phyloP scores from a whole-genome alignment of 805 yeast species.

The Debaryomyces hansenii region DNA sequence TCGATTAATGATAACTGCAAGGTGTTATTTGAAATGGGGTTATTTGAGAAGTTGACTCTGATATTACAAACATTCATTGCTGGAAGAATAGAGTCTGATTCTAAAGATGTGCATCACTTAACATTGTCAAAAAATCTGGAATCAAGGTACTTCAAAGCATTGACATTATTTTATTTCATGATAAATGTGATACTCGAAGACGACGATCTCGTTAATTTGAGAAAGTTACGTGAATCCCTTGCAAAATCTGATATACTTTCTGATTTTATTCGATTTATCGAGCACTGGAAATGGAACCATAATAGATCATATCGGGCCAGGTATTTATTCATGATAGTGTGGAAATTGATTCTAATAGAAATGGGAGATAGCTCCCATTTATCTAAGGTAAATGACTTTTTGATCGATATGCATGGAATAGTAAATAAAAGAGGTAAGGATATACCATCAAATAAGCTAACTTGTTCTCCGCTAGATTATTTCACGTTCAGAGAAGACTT shows the following conservation, averaged over 20 bases:
- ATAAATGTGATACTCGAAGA: slow-evolving; percentile 22
- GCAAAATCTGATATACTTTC: slow-evolving; percentile 40
- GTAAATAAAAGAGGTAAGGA: slow-evolving; percentile 21
- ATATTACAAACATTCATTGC: background rate
- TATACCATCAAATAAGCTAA: slow-evolving; percentile 26
- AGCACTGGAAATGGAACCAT: slow-evolving; percentile 64
- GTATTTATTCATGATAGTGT: slow-evolving; percentile 52
- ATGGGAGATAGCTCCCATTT: slow-evolving; percentile 58
- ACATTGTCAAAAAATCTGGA: background rate
- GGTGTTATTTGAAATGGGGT: slow-evolving; percentile 1
- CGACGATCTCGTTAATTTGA: slow-evolving; percentile 4
- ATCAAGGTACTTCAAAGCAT: slow-evolving; percentile 22
- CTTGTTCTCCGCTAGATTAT: slow-evolving; percentile 83
- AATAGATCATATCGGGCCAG: slow-evolving; percentile 47
- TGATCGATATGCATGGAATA: slow-evolving; percentile 42
- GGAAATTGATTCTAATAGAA: slow-evolving; percentile 55
- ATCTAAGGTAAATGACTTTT: slow-evolving; percentile 44
- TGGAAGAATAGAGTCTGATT: slow-evolving; percentile 2
- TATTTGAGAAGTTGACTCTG: background rate
- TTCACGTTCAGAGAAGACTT: slow-evolving; percentile 77
- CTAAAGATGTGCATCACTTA: background rate
- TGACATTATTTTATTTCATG: slow-evolving; percentile 37
- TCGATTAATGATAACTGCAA: slow-evolving; percentile 10
- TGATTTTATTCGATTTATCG: slow-evolving; percentile 50
- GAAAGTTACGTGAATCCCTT: slow-evolving; percentile 19